Evolutionary conservation across 192 early-diverging fungal genomes (phyloP).

Genomic region (Dispira simplex): DNA sequence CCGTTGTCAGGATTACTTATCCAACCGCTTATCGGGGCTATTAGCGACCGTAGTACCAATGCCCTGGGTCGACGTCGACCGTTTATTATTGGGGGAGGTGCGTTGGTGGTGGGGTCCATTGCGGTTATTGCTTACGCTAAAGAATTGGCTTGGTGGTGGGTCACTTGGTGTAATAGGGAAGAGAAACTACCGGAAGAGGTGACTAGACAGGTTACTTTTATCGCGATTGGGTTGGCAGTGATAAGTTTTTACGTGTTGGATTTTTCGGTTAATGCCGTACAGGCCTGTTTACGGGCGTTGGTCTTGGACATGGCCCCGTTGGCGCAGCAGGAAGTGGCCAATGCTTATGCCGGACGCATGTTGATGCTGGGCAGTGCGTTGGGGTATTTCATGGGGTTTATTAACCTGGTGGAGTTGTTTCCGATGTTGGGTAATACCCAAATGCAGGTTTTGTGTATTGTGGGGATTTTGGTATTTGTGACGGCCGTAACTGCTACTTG

Average conservation of each 20-base stretch:
- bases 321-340: conserved; percentile 64
- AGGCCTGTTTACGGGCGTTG: conserved; percentile 67
- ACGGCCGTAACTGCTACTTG: conserved; percentile 48
- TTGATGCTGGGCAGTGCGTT: conserved; percentile 63
- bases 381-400: conserved; percentile 74
- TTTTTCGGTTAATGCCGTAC: conserved; percentile 84
- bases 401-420: conserved; percentile 54
- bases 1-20: conserved; percentile 68
- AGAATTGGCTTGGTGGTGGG: conserved; percentile 30
- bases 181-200: background rate
- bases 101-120: conserved; percentile 27
- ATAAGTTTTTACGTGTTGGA: conserved; percentile 79
- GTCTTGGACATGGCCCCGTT: conserved; percentile 72
- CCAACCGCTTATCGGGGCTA: conserved; percentile 69
- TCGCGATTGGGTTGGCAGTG: conserved; percentile 57
- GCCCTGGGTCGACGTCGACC: conserved; percentile 68
- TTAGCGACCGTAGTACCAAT: conserved; percentile 61
- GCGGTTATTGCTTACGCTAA: conserved; percentile 7
- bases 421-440: conserved; percentile 57
- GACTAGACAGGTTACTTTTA: conserved; percentile 1
- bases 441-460: conserved; percentile 60
- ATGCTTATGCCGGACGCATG: conserved; percentile 79
- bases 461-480: conserved; percentile 50
- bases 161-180: background rate
- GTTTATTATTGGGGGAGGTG: conserved; percentile 57